Percentiles rank a stretch among this genome's conserved stretches.
These are phyloP conservation scores for Leptographium lundbergii DNA, from an alignment of 2,329 filamentous ascomycete species.

Conservation along the genomic window DNA sequence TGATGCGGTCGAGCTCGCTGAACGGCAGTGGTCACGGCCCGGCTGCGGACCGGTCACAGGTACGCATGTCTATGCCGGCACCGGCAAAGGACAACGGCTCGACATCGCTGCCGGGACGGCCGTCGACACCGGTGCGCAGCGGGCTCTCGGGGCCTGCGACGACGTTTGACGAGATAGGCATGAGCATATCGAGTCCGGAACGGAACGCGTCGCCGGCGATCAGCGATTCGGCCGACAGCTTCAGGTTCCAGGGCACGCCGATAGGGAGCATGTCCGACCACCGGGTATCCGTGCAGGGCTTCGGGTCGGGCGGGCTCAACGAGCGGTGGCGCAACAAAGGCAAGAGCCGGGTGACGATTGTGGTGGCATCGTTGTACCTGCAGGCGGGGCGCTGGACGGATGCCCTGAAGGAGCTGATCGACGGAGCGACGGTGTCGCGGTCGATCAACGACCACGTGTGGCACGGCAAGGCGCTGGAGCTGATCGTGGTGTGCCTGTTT, in stretches of 20 bases:
- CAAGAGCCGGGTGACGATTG: constrained; percentile 64
- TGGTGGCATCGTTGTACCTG: constrained; percentile 76
- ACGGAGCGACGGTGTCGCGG: constrained; percentile 66
- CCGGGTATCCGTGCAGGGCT: constrained; percentile 54
- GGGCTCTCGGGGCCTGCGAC: constrained; percentile 35
- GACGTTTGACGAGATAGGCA: constrained; percentile 32
- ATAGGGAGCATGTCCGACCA: constrained; percentile 24
- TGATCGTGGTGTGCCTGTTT: constrained; percentile 69
- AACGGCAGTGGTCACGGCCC: constrained; percentile 19
- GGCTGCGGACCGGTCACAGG: constrained; percentile 42
- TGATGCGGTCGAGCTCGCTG: constrained; percentile 38
- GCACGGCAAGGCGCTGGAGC: constrained; percentile 90
- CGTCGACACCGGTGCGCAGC: constrained; percentile 38
- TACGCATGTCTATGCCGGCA: constrained; percentile 73
- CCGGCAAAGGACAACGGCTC: constrained; percentile 34
- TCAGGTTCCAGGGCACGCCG: constrained; percentile 32
- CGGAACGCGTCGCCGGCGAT: constrained; percentile 18
- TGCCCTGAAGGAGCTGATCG: constrained; percentile 69
- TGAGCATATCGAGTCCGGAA: constrained; percentile 27
- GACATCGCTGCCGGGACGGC: constrained; percentile 33
- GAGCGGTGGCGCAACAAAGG: constrained; percentile 72
- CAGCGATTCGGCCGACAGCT: constrained; percentile 21
- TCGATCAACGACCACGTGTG: constrained; percentile 85
- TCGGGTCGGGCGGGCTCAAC: constrained; percentile 56
- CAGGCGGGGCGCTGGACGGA: constrained; percentile 85